Conservation (phyloP, 1,284 basidiomycete genomes). For the Ustilago cynodontis region DNA sequence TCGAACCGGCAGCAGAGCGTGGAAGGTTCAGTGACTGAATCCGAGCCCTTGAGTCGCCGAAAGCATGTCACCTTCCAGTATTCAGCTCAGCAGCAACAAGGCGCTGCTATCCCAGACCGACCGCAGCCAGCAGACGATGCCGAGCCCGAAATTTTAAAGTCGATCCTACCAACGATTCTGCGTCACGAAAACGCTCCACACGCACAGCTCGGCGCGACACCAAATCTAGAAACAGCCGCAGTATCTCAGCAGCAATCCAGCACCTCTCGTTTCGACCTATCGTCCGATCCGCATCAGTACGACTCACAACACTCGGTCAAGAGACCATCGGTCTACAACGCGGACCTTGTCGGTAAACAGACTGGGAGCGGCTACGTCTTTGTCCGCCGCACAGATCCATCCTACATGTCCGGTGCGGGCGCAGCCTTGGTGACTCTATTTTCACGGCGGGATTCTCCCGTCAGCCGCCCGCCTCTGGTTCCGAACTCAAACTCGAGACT, state of each 20-base stretch:
- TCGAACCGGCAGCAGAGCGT: not conserved
- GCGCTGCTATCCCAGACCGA: not conserved
- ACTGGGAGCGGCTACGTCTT: conserved; percentile 50
- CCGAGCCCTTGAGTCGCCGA: conserved; percentile 29
- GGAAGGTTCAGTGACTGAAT: not conserved
- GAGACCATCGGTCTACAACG: conserved; percentile 13
- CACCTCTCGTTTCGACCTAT: not conserved
- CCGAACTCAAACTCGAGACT: conserved; percentile 51
- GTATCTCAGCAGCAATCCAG: conserved; percentile 5
- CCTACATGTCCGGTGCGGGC: conserved; percentile 23
- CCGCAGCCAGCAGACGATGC: not conserved
- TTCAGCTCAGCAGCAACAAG: conserved; percentile 23
- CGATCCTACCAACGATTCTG: conserved; percentile 5
- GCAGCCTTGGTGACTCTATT: conserved; percentile 38
- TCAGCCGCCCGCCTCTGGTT: conserved; percentile 46
- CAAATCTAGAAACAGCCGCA: not conserved
- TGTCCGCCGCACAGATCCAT: conserved; percentile 20
- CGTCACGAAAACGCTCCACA: not conserved
- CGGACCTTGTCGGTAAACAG: conserved; percentile 42
- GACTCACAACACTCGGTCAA: not conserved
- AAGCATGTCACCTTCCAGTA: conserved; percentile 41
- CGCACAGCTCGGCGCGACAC: not conserved
- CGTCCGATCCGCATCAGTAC: conserved; percentile 4
- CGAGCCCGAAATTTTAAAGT: not conserved
- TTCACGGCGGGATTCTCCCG: conserved; percentile 30